phyloP scores from a whole-genome alignment of 345 rosid genomes.

The Rhodomyrtus tomentosa region DNA sequence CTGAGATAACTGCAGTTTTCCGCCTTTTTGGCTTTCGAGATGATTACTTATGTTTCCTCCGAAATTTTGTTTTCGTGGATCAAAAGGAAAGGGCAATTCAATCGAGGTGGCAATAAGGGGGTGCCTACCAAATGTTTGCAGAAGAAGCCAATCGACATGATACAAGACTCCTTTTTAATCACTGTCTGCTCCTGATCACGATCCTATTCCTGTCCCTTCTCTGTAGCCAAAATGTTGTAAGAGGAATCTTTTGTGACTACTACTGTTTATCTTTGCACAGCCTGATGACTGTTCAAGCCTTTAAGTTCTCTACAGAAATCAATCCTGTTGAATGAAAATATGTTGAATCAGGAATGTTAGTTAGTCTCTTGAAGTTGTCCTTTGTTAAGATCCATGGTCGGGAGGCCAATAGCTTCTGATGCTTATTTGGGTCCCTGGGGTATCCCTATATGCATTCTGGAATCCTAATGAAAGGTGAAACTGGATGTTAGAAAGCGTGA shows the following conservation, averaged over 20 bases:
- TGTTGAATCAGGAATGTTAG: neutral
- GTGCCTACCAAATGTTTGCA: neutral
- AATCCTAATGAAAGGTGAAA: neutral
- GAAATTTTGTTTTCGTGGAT: neutral
- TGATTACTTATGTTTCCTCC: neutral
- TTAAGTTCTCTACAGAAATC: neutral
- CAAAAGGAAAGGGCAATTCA: neutral
- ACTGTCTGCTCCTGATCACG: neutral
- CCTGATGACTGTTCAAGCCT: neutral
- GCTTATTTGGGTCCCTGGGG: neutral
- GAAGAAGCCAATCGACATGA: neutral
- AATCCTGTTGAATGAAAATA: neutral
- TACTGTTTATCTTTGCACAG: neutral
- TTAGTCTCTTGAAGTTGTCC: no score
- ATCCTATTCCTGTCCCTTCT: neutral
- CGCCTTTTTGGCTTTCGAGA: neutral
- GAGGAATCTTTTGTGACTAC: neutral
- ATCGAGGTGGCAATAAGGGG: neutral
- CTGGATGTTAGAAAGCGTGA: no score
- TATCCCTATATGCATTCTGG: neutral
- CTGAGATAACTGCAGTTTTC: constrained; percentile 43
- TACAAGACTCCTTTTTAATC: neutral
- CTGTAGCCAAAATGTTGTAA: neutral
- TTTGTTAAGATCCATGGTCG: no score
- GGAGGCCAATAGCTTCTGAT: no score